Conservation (phyloP, 179 eudicot species). For the Carnegiea gigantea region DNA sequence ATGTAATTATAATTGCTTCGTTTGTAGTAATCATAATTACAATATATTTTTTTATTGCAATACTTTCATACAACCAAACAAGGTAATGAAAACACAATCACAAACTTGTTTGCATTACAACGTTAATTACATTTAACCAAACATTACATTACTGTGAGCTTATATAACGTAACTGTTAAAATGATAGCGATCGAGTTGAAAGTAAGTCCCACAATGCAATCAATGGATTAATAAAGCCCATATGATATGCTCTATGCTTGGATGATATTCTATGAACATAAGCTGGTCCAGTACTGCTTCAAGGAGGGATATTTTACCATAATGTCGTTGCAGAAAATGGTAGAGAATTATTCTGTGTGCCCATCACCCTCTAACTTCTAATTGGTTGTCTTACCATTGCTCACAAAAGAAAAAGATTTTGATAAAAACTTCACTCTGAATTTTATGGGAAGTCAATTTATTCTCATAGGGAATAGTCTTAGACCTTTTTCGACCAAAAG, state of each 20-base stretch:
- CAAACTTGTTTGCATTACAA: too few species aligned
- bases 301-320: conserved; percentile 15
- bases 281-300: conserved; percentile 29
- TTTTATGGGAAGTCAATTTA: background rate
- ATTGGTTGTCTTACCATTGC: background rate
- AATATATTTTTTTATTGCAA: too few species aligned
- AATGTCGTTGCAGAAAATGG: background rate
- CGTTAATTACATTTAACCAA: too few species aligned
- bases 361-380: background rate
- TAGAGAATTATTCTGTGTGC: conserved; percentile 7
- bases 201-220: conserved; percentile 7
- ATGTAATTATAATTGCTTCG: too few species aligned
- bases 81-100: too few species aligned
- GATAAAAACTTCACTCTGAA: background rate
- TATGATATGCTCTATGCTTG: background rate
- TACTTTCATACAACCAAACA: too few species aligned
- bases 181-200: conserved; percentile 8
- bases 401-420: background rate
- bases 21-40: too few species aligned
- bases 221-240: background rate
- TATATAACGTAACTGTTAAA: too few species aligned
- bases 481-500: conserved; percentile 16
- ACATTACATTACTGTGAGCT: too few species aligned
- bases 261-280: conserved; percentile 10
- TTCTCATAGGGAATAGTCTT: background rate